Evolutionary conservation across 106 monocot species (phyloP).

Genomic region (Acorus gramineus): DNA sequence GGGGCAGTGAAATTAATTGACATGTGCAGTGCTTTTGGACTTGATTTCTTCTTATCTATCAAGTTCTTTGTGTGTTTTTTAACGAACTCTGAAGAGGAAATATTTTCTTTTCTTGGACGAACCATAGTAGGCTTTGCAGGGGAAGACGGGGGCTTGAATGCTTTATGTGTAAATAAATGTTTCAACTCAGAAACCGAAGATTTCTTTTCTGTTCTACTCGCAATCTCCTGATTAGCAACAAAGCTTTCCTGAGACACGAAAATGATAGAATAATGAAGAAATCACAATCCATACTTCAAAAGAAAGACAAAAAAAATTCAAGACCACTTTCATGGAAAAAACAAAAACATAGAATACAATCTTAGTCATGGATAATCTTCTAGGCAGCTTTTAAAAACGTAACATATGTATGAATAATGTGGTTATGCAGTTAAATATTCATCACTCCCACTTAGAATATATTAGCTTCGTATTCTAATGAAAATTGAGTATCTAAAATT

Average conservation of each 20-base stretch:
- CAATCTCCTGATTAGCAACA: constrained; percentile 16
- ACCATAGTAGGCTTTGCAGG: background rate
- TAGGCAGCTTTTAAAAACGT: no score
- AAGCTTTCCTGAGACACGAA: constrained; percentile 40
- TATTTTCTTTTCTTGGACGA: constrained; percentile 17
- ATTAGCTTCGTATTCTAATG: no score
- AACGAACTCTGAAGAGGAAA: background rate
- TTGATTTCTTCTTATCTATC: constrained; percentile 23
- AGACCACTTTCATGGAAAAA: background rate
- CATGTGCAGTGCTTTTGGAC: constrained; percentile 14
- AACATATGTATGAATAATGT: no score
- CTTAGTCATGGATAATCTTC: no score
- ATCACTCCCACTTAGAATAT: no score
- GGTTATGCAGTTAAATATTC: no score
- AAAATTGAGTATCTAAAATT: no score
- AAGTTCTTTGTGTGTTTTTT: background rate
- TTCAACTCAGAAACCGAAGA: constrained; percentile 11
- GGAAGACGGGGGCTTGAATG: constrained; percentile 2
- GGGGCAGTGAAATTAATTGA: constrained; percentile 4
- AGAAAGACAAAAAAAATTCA: constrained; percentile 1
- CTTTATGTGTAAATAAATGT: constrained; percentile 5
- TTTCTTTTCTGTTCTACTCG: constrained; percentile 17
- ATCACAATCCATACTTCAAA: background rate
- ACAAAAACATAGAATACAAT: background rate
- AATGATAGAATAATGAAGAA: background rate